Percentiles rank a stretch among this genome's conserved stretches.
Evolutionary conservation across 495 filamentous ascomycete genomes (phyloP).

Genomic region (Cercophora sp.): DNA sequence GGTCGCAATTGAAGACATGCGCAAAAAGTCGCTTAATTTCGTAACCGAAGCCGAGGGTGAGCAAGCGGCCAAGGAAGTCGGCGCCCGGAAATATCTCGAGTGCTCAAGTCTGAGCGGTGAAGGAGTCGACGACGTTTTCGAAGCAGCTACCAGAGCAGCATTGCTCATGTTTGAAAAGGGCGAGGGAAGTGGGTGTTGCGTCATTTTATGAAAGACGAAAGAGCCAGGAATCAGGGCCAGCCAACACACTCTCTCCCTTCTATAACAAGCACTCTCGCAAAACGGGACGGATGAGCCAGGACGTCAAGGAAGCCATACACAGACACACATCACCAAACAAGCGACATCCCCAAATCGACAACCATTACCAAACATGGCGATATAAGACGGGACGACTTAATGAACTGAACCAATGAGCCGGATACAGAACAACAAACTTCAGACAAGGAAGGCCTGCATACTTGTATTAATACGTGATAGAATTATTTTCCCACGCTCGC

Average conservation of each 20-base stretch:
- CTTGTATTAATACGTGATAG: constrained; percentile 25
- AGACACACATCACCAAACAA: too few relatives aligned
- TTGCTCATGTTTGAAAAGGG: constrained; percentile 87
- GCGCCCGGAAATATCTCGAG: constrained; percentile 93
- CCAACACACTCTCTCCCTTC: background rate
- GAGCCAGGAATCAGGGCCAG: background rate
- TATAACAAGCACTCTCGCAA: too few relatives aligned
- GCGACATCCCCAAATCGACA: too few relatives aligned
- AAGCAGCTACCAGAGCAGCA: constrained; percentile 94
- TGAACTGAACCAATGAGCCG: background rate
- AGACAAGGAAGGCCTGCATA: background rate
- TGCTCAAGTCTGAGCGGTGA: constrained; percentile 97
- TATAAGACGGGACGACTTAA: background rate
- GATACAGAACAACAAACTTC: background rate
- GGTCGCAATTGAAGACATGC: constrained; percentile 92
- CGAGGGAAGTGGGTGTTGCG: constrained; percentile 78
- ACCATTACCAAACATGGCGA: background rate
- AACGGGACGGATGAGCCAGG: too few relatives aligned
- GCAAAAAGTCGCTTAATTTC: constrained; percentile 86
- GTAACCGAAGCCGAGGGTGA: constrained; percentile 75
- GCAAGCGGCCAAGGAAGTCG: constrained; percentile 75
- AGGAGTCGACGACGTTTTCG: constrained; percentile 98
- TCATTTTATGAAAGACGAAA: constrained; percentile 67
- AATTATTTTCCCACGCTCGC: constrained; percentile 9
- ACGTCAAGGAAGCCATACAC: too few relatives aligned